Evolutionary conservation across 768 basidiomycete genomes (phyloP), one percentile per base, ranked within the genome.

Genomic region (Lactifluus hygrophoroides): DNA sequence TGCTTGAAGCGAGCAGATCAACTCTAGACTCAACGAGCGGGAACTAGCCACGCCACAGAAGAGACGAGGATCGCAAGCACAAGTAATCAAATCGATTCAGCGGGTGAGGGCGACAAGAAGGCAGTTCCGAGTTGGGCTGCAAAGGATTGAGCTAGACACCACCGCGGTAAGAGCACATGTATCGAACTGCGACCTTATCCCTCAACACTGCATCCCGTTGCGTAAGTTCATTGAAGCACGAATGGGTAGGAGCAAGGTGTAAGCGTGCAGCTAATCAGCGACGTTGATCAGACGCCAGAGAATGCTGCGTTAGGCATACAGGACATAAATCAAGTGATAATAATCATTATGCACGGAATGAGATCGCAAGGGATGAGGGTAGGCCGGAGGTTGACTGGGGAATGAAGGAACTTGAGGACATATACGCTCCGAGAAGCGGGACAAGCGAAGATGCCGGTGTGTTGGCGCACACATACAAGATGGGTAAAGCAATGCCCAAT

Each of bases 401-500:
- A 50, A 54, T n/a, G n/a, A 47, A 57, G 38, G 32, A 52, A 49
- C 52, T 63, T 63, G 55, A 64, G 60, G 54, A 46, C 30, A 46
- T 58, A 25, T 62, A 62, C 65, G 64, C 57, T 67, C 64, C 65
- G 66, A 62, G 70, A 37, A 40, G 56, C 66, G 63, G 16, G 54
- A 68, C 71, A 67, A 62, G 64, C 70, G 58, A 73, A 72, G 79
- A 79, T 69, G 82, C 85, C 85, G 69, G 76, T 85, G 88, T 87
- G 69, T 89, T 73, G 86, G 86, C 84, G 75, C 74, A 77, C 76
- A 61, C 57, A 54, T 62, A 51, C 50, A 61, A 48, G 62, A 63
- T 61, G 77, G 82, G n/a, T 83, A 85, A 80, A 79, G 83, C 84
- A 82, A 76, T 82, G 85, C 85, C 80, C 87, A 88, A 66, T 70